Conservation (phyloP, 129 eudicot genomes). For the Helianthus annuus region HanXRQr2.0-SUNRISE NC_035443.2:313137-313636, state of each 20-base stretch:
- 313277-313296: background rate
- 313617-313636: too few relatives aligned
- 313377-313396: background rate
- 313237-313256: background rate
- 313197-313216: background rate
- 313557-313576: too few relatives aligned
- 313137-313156: conserved; percentile 57
- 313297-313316: background rate
- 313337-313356: background rate
- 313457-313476: too few relatives aligned
- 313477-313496: too few relatives aligned
- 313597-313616: too few relatives aligned
- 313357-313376: background rate
- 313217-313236: background rate
- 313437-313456: background rate
- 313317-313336: background rate
- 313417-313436: background rate
- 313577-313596: too few relatives aligned
- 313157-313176: background rate
- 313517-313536: too few relatives aligned
- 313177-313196: background rate
- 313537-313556: too few relatives aligned
- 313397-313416: background rate
- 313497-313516: too few relatives aligned
- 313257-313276: background rate